Percentiles rank a stretch among this genome's conserved stretches.
Evolutionary conservation across 805 yeast genomes (phyloP).

Genomic region (Debaryomyces tyrocola): DNA sequence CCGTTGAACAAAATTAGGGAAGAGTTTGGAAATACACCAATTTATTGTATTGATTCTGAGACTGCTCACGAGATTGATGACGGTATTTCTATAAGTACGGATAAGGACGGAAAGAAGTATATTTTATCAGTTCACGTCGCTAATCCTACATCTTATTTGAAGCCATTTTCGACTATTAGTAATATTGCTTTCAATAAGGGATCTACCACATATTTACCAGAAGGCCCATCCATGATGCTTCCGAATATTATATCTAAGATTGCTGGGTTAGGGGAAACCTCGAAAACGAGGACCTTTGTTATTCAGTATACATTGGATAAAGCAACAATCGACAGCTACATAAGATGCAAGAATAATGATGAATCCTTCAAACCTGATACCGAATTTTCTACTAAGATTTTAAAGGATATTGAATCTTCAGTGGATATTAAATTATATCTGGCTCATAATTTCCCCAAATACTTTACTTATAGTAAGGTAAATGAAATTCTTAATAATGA

Average conservation of each 20-base stretch:
- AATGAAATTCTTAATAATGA: constrained; percentile 46
- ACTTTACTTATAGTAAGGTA: constrained; percentile 63
- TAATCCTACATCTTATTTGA: constrained; percentile 74
- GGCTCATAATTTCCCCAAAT: constrained; percentile 31
- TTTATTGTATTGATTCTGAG: constrained; percentile 81
- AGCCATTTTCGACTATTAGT: constrained; percentile 40
- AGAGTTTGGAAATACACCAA: constrained; percentile 47
- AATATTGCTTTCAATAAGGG: constrained; percentile 61
- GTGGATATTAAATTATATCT: constrained; percentile 22
- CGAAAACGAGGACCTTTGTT: constrained; percentile 43
- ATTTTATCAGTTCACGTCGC: constrained; percentile 76
- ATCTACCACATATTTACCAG: constrained; percentile 73
- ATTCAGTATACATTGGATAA: constrained; percentile 30
- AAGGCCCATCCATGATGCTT: constrained; percentile 64
- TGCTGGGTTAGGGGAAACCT: constrained; percentile 52
- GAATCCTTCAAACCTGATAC: constrained; percentile 5
- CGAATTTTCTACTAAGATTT: constrained; percentile 8
- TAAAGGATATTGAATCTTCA: constrained; percentile 14
- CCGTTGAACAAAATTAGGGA: constrained; percentile 31
- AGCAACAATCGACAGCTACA: constrained; percentile 16
- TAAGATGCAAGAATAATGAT: constrained; percentile 7
- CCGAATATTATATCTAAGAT: constrained; percentile 54
- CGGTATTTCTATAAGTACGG: constrained; percentile 65
- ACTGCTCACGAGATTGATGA: constrained; percentile 92
- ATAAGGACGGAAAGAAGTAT: constrained; percentile 23